Percentiles rank a stretch among this genome's conserved stretches.
Conservation (phyloP, 768 basidiomycete species). For the Polyporus arcularius region DNA sequence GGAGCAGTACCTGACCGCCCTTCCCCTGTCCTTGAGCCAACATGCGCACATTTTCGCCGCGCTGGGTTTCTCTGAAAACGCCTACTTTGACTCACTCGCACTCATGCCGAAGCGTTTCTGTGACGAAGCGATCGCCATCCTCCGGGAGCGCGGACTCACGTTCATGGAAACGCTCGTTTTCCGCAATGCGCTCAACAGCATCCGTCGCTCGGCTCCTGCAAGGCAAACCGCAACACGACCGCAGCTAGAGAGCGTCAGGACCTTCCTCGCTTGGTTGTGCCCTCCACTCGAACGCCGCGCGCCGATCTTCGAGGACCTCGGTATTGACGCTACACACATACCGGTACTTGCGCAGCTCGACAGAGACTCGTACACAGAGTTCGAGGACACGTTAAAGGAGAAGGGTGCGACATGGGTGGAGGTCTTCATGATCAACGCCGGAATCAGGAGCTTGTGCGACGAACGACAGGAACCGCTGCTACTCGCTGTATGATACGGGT, state of each 20-base stretch:
- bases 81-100: slow-evolving; percentile 2
- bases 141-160: background rate
- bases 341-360: slow-evolving; percentile 5
- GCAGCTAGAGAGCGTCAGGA: background rate
- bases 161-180: slow-evolving; percentile 8
- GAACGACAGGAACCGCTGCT: background rate
- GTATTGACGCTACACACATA: slow-evolving; percentile 2
- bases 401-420: slow-evolving; percentile 3
- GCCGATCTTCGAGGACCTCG: background rate
- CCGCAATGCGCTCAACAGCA: background rate
- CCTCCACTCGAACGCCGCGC: background rate
- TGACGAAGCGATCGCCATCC: background rate
- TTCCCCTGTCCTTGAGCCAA: background rate
- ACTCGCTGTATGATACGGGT: background rate
- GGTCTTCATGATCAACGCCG: slow-evolving; percentile 1
- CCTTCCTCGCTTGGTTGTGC: background rate
- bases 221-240: background rate
- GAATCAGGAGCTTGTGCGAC: background rate
- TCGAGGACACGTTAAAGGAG: background rate
- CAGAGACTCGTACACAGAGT: background rate
- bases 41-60: background rate
- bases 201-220: background rate
- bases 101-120: background rate
- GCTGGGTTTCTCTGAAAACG: background rate
- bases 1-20: background rate